Evolutionary conservation across 371 early-diverging fungal species (phyloP).

Genomic region (Mortierella sp.): DNA sequence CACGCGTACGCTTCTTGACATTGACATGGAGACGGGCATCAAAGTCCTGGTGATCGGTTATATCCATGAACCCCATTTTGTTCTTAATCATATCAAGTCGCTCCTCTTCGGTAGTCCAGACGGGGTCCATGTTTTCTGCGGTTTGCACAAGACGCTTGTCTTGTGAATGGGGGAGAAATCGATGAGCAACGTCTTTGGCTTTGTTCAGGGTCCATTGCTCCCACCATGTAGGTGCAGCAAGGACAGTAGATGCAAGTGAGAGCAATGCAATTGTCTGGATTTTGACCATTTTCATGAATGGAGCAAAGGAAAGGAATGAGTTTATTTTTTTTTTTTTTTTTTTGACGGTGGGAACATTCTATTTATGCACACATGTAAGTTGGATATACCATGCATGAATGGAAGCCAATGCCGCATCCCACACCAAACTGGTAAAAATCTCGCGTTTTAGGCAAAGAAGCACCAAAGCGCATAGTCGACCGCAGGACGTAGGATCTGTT

Average conservation of each 20-base stretch:
- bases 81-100: conserved; percentile 76
- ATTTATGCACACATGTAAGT: too few species aligned
- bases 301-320: background rate
- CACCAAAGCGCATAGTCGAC: too few species aligned
- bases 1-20: conserved; percentile 37
- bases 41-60: conserved; percentile 76
- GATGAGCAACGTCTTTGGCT: conserved; percentile 15
- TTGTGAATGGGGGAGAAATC: conserved; percentile 1
- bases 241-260: conserved; percentile 27
- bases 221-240: conserved; percentile 54
- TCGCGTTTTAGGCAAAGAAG: too few species aligned
- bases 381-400: too few species aligned
- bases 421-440: too few species aligned
- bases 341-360: too few species aligned
- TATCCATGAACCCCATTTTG: conserved; percentile 86
- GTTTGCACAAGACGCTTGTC: conserved; percentile 58
- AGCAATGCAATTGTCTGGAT: background rate
- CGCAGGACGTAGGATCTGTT: background rate
- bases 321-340: too few species aligned
- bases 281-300: conserved; percentile 2
- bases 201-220: conserved; percentile 46
- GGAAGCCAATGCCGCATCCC: too few species aligned
- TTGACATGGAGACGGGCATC: conserved; percentile 6
- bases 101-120: conserved; percentile 76
- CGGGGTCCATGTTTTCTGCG: conserved; percentile 60